Evolutionary conservation across 192 early-diverging fungal genomes (phyloP), one percentile per base, ranked within the genome.

Genomic region (Glomus cerebriforme): DNA sequence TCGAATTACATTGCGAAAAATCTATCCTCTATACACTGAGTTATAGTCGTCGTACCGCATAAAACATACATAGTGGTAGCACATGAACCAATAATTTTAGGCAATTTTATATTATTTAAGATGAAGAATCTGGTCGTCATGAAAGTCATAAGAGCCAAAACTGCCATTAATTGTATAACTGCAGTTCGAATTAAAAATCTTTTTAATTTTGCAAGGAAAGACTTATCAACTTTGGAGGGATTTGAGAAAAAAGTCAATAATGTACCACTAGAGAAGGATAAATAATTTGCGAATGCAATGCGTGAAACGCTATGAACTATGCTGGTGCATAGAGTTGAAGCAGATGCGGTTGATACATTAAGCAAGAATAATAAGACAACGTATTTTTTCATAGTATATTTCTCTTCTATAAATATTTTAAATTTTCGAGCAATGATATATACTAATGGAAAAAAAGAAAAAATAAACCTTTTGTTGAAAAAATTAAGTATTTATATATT

Each of bases 81-180:
- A 13, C 27, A 7, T 13, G 15, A 37, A 7, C 29, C 2, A 31
- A 67, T 7, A 1, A 67, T 34, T 32, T 0, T 10, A 31, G 65
- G 65, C 2, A 67, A 8, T 19, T 35, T 10, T 29, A 29, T 10
- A 67, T 67, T 35, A 31, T 67, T 67, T 19, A 67, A 67, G 1
- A 13, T 24, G 29, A 67, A 67, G 65, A 67, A 67, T 29, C 29
- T 67, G 29, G 6, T 67, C 65, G 32, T 67, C 65, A 67, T 67
- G 27, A 5, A 67, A 67, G 65, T 67, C 65, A 67, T 67, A 34
- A 67, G 15, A 22, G 65, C 27, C 29, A 67, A 29, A 19, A 67
- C 2, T 31, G 27, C 26, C 27, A 67, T 32, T 0, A 67, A 31
- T 32, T 67, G 65, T 67, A 67, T 32, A 29, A 67, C 65, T 29